Conservation (phyloP, 2,329 filamentous ascomycete genomes). For the Botryotinia calthae region DNA sequence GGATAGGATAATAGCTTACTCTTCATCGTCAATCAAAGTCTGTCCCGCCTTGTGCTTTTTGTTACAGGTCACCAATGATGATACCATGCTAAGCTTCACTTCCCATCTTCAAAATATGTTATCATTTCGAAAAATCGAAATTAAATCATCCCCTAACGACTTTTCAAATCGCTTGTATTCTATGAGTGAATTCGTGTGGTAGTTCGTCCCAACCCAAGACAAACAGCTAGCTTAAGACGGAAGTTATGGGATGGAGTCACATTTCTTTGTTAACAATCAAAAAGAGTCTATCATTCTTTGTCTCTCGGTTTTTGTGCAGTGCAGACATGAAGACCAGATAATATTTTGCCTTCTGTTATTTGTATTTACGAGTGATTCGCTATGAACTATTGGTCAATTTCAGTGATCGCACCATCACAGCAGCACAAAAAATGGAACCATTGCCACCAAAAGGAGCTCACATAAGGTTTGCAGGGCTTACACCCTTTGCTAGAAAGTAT, state of each 20-base stretch:
- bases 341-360: neutral
- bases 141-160: too few species aligned
- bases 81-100: neutral
- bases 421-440: neutral
- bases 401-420: neutral
- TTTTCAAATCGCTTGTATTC: too few species aligned
- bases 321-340: neutral
- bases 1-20: neutral
- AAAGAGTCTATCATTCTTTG: neutral
- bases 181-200: neutral
- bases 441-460: neutral
- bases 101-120: neutral
- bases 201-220: neutral
- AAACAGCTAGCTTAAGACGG: neutral
- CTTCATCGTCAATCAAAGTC: too few species aligned
- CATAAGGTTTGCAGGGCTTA: neutral
- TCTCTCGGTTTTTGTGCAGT: neutral
- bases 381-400: neutral
- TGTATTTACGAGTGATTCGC: neutral
- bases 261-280: neutral
- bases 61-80: neutral
- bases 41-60: neutral
- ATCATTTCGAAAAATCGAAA: neutral
- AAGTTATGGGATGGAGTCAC: neutral
- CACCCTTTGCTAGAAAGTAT: slow-evolving; percentile 6